A percentile compares a stretch with the other conserved stretches of the same genome.
These are phyloP conservation scores for Ascochyta koolunga DNA, from an alignment of 2,329 filamentous ascomycete genomes.

Conservation along the genomic window DNA sequence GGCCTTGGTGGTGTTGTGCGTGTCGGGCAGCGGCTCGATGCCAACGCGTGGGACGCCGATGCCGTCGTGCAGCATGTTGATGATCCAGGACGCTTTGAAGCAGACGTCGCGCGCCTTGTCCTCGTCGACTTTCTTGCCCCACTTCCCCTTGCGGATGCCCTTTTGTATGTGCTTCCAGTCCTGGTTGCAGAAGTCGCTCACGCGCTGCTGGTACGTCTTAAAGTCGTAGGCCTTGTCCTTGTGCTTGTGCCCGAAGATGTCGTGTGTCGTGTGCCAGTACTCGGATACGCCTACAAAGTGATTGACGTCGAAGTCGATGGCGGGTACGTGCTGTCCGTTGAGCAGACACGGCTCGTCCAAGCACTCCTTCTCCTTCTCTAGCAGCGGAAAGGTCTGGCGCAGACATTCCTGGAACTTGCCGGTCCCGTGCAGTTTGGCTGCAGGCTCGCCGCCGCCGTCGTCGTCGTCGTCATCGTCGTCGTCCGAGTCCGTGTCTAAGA, in stretches of 20 bases:
- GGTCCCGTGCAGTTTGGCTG: slow-evolving; percentile 73
- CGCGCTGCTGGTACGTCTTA: slow-evolving; percentile 82
- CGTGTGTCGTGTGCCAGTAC: slow-evolving; percentile 98
- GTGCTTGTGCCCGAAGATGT: slow-evolving; percentile 80
- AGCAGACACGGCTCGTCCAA: slow-evolving; percentile 83
- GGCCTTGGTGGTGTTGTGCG: slow-evolving; percentile 74
- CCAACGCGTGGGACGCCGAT: slow-evolving; percentile 90
- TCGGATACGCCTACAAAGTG: slow-evolving; percentile 98
- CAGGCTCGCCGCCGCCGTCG: slow-evolving; percentile 20
- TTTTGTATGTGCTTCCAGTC: slow-evolving; percentile 79
- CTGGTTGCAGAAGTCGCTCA: slow-evolving; percentile 82
- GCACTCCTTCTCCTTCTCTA: slow-evolving; percentile 89
- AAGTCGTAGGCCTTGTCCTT: slow-evolving; percentile 86
- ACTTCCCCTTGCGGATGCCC: slow-evolving; percentile 69
- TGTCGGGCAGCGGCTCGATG: slow-evolving; percentile 66
- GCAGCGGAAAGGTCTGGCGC: slow-evolving; percentile 77
- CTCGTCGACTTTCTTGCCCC: slow-evolving; percentile 74
- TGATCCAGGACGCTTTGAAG: slow-evolving; percentile 98
- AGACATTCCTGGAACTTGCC: slow-evolving; percentile 88
- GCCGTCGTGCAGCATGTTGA: slow-evolving; percentile 93
- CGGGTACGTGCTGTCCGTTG: slow-evolving; percentile 89
- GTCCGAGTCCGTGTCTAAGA: slow-evolving; percentile 55
- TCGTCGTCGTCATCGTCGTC: slow-evolving; percentile 42
- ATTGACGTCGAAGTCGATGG: slow-evolving; percentile 96
- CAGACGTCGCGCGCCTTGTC: slow-evolving; percentile 85